A percentile compares a stretch with the other conserved stretches of the same genome.
Conservation (phyloP, 2,329 filamentous ascomycete species). For the Ceratocystis eucalypticola region DNA sequence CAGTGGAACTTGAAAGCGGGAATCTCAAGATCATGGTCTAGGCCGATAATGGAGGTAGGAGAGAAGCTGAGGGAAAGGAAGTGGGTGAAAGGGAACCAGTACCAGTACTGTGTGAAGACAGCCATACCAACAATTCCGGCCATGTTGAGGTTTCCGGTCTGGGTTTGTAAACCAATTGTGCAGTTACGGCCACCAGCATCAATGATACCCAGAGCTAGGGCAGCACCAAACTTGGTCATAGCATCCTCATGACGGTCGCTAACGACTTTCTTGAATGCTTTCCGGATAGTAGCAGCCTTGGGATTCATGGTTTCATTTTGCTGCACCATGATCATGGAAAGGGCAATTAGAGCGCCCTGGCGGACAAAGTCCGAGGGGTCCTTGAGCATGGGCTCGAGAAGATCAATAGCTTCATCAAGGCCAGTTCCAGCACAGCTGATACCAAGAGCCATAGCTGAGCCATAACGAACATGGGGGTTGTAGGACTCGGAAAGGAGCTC, state of each 20-base stretch:
- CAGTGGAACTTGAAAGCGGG: constrained; percentile 93
- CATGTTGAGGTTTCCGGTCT: constrained; percentile 98
- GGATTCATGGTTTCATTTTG: constrained; percentile 98
- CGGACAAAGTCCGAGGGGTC: constrained; percentile 97
- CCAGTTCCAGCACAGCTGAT: constrained; percentile 96
- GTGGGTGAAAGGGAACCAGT: constrained; percentile 98
- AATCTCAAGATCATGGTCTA: constrained; percentile 87
- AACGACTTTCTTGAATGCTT: constrained; percentile 87
- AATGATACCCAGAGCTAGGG: constrained; percentile 88
- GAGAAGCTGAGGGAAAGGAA: constrained; percentile 93
- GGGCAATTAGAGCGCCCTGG: constrained; percentile 83
- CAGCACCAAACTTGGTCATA: constrained; percentile 97
- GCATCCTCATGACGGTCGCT: constrained; percentile 94
- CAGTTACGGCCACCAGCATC: constrained; percentile 97
- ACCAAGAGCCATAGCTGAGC: constrained; percentile 93
- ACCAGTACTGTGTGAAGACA: constrained; percentile 99
- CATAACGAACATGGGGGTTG: constrained; percentile 95
- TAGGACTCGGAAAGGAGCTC: constrained; percentile 96
- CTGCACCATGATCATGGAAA: constrained; percentile 98
- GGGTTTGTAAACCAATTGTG: constrained; percentile 93
- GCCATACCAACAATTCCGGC: constrained; percentile 94
- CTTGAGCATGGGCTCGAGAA: constrained; percentile 98
- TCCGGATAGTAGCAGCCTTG: constrained; percentile 80
- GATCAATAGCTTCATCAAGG: constrained; percentile 86
- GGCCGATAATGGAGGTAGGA: constrained; percentile 88